Evolutionary conservation across 768 basidiomycete species (phyloP).

Genomic region (Zangia roseola): DNA sequence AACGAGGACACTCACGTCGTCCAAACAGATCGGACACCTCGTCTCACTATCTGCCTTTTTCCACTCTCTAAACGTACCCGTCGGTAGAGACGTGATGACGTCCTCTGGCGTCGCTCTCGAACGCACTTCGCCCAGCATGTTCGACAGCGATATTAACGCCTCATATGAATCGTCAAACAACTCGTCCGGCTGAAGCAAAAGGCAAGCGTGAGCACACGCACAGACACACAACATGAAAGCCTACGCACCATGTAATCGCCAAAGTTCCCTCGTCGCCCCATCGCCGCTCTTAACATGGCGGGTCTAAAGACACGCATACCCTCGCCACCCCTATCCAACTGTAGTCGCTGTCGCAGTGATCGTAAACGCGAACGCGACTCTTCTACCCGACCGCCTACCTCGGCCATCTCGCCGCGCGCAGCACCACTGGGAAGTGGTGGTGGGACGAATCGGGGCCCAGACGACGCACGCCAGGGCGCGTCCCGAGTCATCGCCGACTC

Average conservation of each 20-base stretch:
- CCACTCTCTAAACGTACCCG: slow-evolving; percentile 68
- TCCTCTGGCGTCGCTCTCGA: slow-evolving; percentile 62
- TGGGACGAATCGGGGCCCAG: slow-evolving; percentile 15
- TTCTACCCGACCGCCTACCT: slow-evolving; percentile 12
- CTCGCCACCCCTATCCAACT: slow-evolving; percentile 25
- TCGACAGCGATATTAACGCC: slow-evolving; percentile 55
- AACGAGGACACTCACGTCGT: slow-evolving; percentile 58
- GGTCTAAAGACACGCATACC: slow-evolving; percentile 22
- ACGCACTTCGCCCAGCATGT: slow-evolving; percentile 64
- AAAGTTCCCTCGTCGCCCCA: slow-evolving; percentile 24
- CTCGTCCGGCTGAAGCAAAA: slow-evolving; percentile 58
- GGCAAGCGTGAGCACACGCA: slow-evolving; percentile 5
- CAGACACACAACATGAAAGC: background rate
- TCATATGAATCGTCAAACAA: slow-evolving; percentile 79
- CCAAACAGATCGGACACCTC: slow-evolving; percentile 81
- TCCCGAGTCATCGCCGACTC: slow-evolving; percentile 12
- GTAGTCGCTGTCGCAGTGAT: slow-evolving; percentile 27
- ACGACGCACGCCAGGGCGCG: slow-evolving; percentile 23
- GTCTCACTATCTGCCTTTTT: slow-evolving; percentile 61
- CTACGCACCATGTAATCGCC: slow-evolving; percentile 55
- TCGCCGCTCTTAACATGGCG: slow-evolving; percentile 22
- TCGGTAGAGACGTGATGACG: slow-evolving; percentile 58
- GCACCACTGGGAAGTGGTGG: background rate
- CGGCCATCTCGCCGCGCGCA: slow-evolving; percentile 3
- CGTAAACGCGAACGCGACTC: slow-evolving; percentile 25